Base-by-base conservation (phyloP, 2,329 filamentous ascomycete species). In the Fusarium sp. region DNA sequence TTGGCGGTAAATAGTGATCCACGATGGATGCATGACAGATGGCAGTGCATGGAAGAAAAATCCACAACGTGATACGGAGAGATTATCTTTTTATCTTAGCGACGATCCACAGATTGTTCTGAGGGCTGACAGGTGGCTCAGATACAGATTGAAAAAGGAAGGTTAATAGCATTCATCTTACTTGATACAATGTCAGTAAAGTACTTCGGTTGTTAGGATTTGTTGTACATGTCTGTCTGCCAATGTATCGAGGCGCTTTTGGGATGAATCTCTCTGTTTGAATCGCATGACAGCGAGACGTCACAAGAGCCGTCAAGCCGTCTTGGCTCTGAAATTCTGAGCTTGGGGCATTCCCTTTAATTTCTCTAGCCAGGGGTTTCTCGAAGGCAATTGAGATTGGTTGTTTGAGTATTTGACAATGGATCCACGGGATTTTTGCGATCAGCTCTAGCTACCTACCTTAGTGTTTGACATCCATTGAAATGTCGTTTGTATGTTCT, bases 311-410 rank as follows among this genome's bases (percentile, higher is more conserved):
- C 65, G 61, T 34, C 62, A 53, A 57, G 57, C 42, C 51, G 65
- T 69, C 66, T 69, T 69, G 66, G 66, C 61, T 47, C 16, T 52
- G 50, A 31, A 40, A 66, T 65, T 65, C 38, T 45, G 37, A 62
- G 49, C 42, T 59, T 28, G 45, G 38, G 38, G 37, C 20, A 46
- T 63, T 67, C 57, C 66, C 47, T 70, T 55, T 67, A 70, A 70
- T 69, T 37, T 69, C 66, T 36, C 30, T 26, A 13, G 40, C 26
- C 36, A 59, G 60, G 59, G 57, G 36, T 47, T 18, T 26, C n/a
- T 13, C 23, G 16, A 38, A 23, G 23, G 5, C 23, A 23, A 23
- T 23, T 23, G 23, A 23, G 23, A 23, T 23, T 23, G 23, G 23
- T 23, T 23, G 23, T 23, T 23, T 23, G 23, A 46, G 26, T 3